phyloP scores from a whole-genome alignment of 2,329 filamentous ascomycete genomes.

The Sporothrix pseudoabietina region DNA sequence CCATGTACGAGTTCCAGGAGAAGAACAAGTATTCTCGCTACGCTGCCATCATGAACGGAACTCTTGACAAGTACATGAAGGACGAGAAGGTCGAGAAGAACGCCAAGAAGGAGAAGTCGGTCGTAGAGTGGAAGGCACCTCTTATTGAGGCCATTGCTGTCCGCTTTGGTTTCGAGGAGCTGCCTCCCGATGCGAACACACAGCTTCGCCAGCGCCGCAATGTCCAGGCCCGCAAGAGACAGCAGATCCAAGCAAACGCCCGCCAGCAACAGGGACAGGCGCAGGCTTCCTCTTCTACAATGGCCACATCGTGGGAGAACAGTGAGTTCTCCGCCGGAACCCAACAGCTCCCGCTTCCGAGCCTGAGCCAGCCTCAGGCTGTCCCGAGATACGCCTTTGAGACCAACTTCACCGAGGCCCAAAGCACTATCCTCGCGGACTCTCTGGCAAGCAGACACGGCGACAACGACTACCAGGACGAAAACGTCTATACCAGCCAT shows the following conservation, averaged over 20 bases:
- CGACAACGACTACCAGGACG: background rate
- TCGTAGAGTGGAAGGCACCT: background rate
- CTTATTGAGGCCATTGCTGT: background rate
- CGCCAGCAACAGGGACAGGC: background rate
- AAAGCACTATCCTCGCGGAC: background rate
- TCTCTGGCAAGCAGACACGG: background rate
- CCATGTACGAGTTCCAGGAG: background rate
- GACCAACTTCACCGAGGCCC: background rate
- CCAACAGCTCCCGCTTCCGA: background rate
- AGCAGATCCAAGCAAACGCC: background rate
- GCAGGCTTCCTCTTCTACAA: background rate
- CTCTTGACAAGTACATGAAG: background rate
- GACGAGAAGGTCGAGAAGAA: background rate
- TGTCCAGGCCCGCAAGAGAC: background rate
- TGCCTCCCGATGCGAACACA: background rate
- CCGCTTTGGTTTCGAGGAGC: slow-evolving; percentile 7
- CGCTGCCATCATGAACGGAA: background rate
- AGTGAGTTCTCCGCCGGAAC: background rate
- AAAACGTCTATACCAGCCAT: background rate
- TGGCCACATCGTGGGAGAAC: background rate
- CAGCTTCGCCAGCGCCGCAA: background rate
- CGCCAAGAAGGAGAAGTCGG: background rate
- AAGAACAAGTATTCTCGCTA: slow-evolving; percentile 6
- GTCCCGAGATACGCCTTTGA: background rate
- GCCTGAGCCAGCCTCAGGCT: background rate